phyloP scores from a whole-genome alignment of 148 eudicot genomes.

The Persicaria maculosa region DNA sequence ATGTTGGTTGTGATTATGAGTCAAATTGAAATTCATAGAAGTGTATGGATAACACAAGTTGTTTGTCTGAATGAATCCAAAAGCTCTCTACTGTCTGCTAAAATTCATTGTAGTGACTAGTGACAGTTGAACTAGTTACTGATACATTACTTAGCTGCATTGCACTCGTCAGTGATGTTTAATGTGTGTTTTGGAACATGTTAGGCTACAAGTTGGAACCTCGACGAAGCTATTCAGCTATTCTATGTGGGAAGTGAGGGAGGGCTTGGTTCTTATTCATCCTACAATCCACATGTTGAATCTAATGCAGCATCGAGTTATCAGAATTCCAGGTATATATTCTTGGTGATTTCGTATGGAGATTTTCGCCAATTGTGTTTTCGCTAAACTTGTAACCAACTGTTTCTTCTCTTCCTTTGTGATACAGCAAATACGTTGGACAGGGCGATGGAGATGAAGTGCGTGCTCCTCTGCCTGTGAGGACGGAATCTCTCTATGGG shows the following conservation, averaged over 20 bases:
- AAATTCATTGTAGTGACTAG: no score
- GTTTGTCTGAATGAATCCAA: no score
- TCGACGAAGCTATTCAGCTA: conserved; percentile 96
- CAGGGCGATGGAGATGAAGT: conserved; percentile 43
- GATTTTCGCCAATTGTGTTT: not conserved
- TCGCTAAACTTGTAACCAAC: not conserved
- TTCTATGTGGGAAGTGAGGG: conserved; percentile 81
- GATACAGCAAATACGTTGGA: conserved; percentile 25
- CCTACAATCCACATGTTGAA: conserved; percentile 32
- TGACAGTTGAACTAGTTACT: no score
- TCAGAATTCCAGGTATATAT: conserved; percentile 41
- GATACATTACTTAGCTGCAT: no score
- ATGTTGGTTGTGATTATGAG: not conserved
- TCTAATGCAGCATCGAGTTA: conserved; percentile 26
- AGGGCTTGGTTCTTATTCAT: conserved; percentile 34
- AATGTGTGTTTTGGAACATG: not conserved
- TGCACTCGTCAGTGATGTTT: conserved; percentile 1
- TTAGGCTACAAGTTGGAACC: conserved; percentile 97
- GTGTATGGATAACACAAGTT: no score
- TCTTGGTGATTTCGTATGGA: conserved; percentile 1
- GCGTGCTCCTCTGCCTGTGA: conserved; percentile 87
- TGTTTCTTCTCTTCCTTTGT: conserved; percentile 11
- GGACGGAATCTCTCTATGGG: conserved; percentile 88
- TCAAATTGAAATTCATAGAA: no score
- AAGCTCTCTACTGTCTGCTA: no score